Evolutionary conservation across 2,329 filamentous ascomycete genomes (phyloP).

Genomic region (Verticillium isaacii): DNA sequence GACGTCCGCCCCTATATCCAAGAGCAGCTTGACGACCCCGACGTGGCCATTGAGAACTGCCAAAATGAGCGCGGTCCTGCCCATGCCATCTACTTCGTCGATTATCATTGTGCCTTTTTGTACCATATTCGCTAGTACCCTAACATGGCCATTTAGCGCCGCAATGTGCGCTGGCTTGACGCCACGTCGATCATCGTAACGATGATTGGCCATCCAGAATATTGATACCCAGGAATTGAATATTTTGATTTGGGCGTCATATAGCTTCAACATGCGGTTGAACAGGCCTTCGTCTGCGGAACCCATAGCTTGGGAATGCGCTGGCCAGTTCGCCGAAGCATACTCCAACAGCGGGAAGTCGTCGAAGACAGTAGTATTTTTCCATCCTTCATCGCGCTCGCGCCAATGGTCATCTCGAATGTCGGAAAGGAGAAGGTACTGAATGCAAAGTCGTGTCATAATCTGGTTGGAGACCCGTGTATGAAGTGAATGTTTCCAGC

Average conservation of each 20-base stretch:
- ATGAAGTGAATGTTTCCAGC: slow-evolving; percentile 1
- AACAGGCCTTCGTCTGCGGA: not conserved
- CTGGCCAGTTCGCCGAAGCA: slow-evolving; percentile 1
- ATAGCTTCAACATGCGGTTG: not conserved
- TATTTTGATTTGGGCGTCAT: not conserved
- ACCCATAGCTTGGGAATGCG: not conserved
- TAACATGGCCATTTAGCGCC: not conserved
- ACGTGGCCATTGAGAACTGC: not conserved
- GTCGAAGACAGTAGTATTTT: not conserved
- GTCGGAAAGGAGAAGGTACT: slow-evolving; percentile 1
- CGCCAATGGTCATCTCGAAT: not conserved
- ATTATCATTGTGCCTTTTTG: not conserved
- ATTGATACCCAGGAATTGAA: slow-evolving; percentile 1
- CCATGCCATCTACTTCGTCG: not conserved
- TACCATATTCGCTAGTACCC: not conserved
- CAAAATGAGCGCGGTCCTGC: not conserved
- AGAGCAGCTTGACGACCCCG: not conserved
- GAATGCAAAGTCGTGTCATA: slow-evolving; percentile 1
- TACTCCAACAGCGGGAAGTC: slow-evolving; percentile 1
- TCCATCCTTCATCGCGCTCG: not conserved
- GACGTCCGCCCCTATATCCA: too few relatives aligned
- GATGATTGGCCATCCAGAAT: not conserved
- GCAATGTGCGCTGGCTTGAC: slow-evolving; percentile 1
- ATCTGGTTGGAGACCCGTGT: not conserved
- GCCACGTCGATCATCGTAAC: not conserved